Evolutionary conservation across 768 basidiomycete genomes (phyloP), one percentile per base, ranked within the genome.

Genomic region (Lactarius pseudohatsudake): DNA sequence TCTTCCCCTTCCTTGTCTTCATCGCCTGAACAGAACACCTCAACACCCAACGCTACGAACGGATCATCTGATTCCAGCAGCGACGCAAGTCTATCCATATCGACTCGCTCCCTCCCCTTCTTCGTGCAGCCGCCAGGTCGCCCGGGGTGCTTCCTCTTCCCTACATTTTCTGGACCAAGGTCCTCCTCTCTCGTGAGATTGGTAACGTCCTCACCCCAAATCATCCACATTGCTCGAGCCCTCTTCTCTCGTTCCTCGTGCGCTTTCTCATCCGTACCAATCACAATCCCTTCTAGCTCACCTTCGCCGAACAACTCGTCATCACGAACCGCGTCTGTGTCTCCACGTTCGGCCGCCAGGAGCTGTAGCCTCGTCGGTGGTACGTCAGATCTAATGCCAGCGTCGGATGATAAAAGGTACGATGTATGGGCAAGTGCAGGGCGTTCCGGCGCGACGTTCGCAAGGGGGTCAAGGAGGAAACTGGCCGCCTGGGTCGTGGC

Each of bases 291-390:
- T 62, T 91, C 90, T 32, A 90, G 74, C 74, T 93, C 91, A 3
- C 85, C 88, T 36, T 84, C 81, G 3, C 76, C 82, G 66, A 93
- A 91, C 28, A 93, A 77, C 65, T 92, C 91, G 9, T 90, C 86
- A 66, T 94, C 91, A 1, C 71, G 68, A 22, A 93, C 84, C 26
- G 75, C 79, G 7, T 77, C 78, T 57, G 80, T 80, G 41, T 86
- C 87, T 55, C 89, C 87, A 54, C 88, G 86, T 56, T 80, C 78
- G 13, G 80, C 77, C 0, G 81, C 76, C 40, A 93, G 81, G 32
- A 87, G 75, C 68, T 91, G 89, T 10, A 93, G 80, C 40, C 91
- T 88, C 2, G 87, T 86, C 2, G 86, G 90, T 28, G 72, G 64
- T 22, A 64, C 64, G 15, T 69, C 61, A 71, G 75, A 74, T 38